A percentile compares a stretch with the other conserved stretches of the same genome.
Evolutionary conservation across 2,329 filamentous ascomycete genomes (phyloP).

Genomic region (Fusarium neocosmosporiellum): DNA sequence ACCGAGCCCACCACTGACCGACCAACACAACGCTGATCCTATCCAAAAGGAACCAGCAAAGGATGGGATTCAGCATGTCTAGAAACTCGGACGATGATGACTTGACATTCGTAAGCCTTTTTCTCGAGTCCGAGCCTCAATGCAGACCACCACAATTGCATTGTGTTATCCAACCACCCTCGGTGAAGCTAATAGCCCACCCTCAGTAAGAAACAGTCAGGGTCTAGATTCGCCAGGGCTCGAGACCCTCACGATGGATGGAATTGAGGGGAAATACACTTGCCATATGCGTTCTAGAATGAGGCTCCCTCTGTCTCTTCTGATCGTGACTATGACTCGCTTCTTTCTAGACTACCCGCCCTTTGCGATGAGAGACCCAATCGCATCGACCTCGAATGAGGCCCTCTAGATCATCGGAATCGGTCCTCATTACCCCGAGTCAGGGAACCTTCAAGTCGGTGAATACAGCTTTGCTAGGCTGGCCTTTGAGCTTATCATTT

Average conservation of each 20-base stretch:
- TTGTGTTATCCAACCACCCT: background rate
- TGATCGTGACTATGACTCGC: background rate
- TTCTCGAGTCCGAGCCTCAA: background rate
- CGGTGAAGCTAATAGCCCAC: background rate
- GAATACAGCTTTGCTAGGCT: background rate
- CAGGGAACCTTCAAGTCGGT: background rate
- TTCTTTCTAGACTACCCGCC: conserved; percentile 28
- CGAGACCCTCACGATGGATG: background rate
- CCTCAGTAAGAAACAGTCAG: background rate
- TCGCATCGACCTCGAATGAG: background rate
- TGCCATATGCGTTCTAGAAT: conserved; percentile 19
- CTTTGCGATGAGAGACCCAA: background rate
- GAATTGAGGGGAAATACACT: background rate
- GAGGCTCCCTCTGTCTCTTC: background rate
- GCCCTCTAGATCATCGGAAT: background rate
- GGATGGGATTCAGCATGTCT: background rate
- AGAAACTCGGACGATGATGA: background rate
- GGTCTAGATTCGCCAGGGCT: conserved; percentile 13
- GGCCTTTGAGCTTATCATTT: background rate
- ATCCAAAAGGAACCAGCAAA: background rate
- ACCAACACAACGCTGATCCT: background rate
- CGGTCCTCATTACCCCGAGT: background rate
- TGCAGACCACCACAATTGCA: background rate
- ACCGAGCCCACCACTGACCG: background rate
- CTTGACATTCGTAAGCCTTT: background rate